These are phyloP conservation scores for Wickerhamomyces bovis DNA, from an alignment of 805 yeast genomes.

Conservation along the genomic window DNA sequence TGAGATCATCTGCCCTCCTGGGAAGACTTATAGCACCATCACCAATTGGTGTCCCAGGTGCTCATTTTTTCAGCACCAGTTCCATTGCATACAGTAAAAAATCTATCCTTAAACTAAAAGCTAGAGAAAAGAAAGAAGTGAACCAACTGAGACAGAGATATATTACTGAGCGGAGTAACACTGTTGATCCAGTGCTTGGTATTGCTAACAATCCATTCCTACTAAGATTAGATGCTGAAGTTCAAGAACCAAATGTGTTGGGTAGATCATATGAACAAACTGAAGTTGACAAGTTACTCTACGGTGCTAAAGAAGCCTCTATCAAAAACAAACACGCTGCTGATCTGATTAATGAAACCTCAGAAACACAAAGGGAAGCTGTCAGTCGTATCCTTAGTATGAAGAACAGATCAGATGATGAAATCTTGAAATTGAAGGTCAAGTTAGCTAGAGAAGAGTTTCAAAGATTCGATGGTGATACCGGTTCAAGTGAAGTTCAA, in stretches of 20 bases:
- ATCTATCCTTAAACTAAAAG: slow-evolving; percentile 21
- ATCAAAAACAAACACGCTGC: slow-evolving; percentile 25
- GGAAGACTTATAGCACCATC: slow-evolving; percentile 11
- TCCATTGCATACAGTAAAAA: slow-evolving; percentile 10
- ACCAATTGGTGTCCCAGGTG: background rate
- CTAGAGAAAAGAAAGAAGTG: slow-evolving; percentile 21
- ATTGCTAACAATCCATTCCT: slow-evolving; percentile 59
- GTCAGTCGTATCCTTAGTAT: slow-evolving; percentile 66
- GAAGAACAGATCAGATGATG: slow-evolving; percentile 60
- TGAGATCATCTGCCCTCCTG: background rate
- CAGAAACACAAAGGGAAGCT: slow-evolving; percentile 59
- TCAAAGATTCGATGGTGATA: slow-evolving; percentile 79
- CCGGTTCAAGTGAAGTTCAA: slow-evolving; percentile 94
- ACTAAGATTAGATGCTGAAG: slow-evolving; percentile 56
- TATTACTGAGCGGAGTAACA: slow-evolving; percentile 18
- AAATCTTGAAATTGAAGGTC: slow-evolving; percentile 52
- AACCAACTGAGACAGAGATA: slow-evolving; percentile 23
- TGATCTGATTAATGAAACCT: slow-evolving; percentile 29
- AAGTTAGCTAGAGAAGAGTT: slow-evolving; percentile 73
- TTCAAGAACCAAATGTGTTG: slow-evolving; percentile 59
- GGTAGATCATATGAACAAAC: slow-evolving; percentile 50
- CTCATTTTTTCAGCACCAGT: slow-evolving; percentile 12
- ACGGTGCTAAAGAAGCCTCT: slow-evolving; percentile 68
- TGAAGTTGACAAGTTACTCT: slow-evolving; percentile 71
- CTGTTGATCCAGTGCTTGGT: slow-evolving; percentile 80